Percentiles rank a stretch among this genome's conserved stretches.
Conservation (phyloP, 2,329 filamentous ascomycete species). For the Hypocreales sp. region DNA sequence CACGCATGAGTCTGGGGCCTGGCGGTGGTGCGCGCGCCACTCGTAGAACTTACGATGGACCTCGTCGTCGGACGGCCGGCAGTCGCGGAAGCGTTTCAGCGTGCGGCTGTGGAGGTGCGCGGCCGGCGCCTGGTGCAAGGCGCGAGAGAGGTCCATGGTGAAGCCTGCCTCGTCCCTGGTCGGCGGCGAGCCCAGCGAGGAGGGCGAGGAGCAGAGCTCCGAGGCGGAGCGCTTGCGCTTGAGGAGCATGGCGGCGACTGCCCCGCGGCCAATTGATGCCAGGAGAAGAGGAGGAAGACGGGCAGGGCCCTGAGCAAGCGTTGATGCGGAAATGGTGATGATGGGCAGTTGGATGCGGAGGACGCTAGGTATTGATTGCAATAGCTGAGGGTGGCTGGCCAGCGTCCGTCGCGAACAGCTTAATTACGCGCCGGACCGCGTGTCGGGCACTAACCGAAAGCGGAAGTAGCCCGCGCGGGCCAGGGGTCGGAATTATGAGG, state of each 20-base stretch:
- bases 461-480: too few relatives aligned
- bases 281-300: background rate
- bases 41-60: constrained; percentile 34
- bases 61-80: constrained; percentile 37
- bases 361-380: too few relatives aligned
- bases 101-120: constrained; percentile 38
- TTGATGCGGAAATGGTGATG: too few relatives aligned
- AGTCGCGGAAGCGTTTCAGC: constrained; percentile 44
- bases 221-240: constrained; percentile 51
- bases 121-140: constrained; percentile 15
- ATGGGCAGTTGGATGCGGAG: too few relatives aligned
- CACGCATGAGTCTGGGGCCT: constrained; percentile 6
- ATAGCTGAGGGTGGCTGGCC: too few relatives aligned
- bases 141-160: constrained; percentile 14
- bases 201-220: constrained; percentile 33
- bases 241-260: constrained; percentile 37
- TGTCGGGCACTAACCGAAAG: too few relatives aligned
- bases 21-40: constrained; percentile 5
- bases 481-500: too few relatives aligned
- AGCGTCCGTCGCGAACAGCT: too few relatives aligned
- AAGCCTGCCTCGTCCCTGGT: constrained; percentile 9
- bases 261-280: too few relatives aligned
- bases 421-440: too few relatives aligned
- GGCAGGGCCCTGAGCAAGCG: too few relatives aligned
- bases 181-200: constrained; percentile 24